phyloP scores from a whole-genome alignment of 1,284 basidiomycete species.

The Cryptococcus depauperatus region DNA sequence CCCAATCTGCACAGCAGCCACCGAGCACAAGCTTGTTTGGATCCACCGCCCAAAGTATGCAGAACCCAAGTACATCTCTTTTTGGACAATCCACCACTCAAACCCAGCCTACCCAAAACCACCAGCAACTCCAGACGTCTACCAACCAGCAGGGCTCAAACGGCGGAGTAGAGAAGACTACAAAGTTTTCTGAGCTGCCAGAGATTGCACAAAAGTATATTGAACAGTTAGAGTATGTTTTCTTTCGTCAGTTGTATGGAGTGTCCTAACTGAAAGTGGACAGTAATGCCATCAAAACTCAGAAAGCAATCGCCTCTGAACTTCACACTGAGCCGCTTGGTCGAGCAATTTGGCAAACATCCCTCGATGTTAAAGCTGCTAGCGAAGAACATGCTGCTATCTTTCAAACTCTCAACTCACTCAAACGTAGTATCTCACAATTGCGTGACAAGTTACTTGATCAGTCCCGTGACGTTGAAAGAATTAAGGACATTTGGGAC shows the following conservation, averaged over 20 bases:
- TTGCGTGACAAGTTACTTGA: constrained; percentile 23
- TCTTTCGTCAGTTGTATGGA: not conserved
- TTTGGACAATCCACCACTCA: constrained; percentile 12
- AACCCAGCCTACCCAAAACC: constrained; percentile 16
- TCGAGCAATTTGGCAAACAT: constrained; percentile 37
- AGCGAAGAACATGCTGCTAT: constrained; percentile 26
- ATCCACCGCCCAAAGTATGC: constrained; percentile 10
- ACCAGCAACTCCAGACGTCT: constrained; percentile 17
- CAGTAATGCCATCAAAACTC: constrained; percentile 30
- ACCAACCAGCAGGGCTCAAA: constrained; percentile 6
- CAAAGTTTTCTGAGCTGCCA: constrained; percentile 38
- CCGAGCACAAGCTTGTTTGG: constrained; percentile 8
- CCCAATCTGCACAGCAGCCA: constrained; percentile 5
- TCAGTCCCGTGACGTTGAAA: constrained; percentile 30
- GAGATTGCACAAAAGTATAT: constrained; percentile 32
- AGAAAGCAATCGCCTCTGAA: constrained; percentile 27
- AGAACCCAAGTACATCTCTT: constrained; percentile 2
- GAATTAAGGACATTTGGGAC: constrained; percentile 38
- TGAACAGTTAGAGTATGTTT: constrained; percentile 36
- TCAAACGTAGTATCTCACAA: constrained; percentile 22
- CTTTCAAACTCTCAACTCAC: constrained; percentile 26
- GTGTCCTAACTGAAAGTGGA: constrained; percentile 3
- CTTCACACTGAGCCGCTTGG: constrained; percentile 30
- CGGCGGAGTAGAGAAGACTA: constrained; percentile 26
- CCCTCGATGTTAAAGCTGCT: constrained; percentile 31